Evolutionary conservation across 768 basidiomycete species (phyloP), one percentile per base, ranked within the genome.

Genomic region (Nevesoporus exiguus): DNA sequence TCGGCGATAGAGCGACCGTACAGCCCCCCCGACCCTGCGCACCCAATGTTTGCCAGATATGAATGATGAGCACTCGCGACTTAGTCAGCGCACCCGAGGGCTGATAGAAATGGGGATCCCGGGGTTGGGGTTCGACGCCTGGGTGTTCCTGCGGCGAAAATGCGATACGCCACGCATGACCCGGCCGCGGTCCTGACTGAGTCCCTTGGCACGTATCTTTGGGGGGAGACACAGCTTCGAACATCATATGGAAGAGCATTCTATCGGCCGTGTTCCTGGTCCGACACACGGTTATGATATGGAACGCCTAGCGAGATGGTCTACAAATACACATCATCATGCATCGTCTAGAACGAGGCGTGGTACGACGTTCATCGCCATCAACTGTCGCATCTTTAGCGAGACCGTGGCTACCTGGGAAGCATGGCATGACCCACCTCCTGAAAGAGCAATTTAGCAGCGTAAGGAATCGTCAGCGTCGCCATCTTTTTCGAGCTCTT

Each of bases 281-380:
- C 60, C 47, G 52, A 50, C 36, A 7, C 43, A 36, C 54, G 34
- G 56, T 57, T 17, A n/a, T 49, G 39, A 37, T 33, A 58, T 21
- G 52, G 24, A 21, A 52, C 31, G 0, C 17, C 40, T 25, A 34
- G 17, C 22, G 19, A 11, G 29, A 22, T 7, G 4, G 25, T 22
- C 39, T 34, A 3, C 49, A 58, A 47, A 52, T 43, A 56, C 30
- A 25, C 14, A 30, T 49, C 47, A 46, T 75, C 65, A 77, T 33
- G 86, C 89, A 71, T 93, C 93, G 63, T 90, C 93, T 51, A 97
- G 78, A 49, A 94, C 77, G 45, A 96, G 76, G 31, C 93, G 87
- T 47, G 94, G 94, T 17, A 96, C 88, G 42, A 96, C 86, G 66
- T 96, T 96, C 94, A 97, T 97, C 10, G 93, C 93, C 91, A 96